Evolutionary conservation across 2,329 filamentous ascomycete genomes (phyloP).

Genomic region (Parastagonospora nodorum): DNA sequence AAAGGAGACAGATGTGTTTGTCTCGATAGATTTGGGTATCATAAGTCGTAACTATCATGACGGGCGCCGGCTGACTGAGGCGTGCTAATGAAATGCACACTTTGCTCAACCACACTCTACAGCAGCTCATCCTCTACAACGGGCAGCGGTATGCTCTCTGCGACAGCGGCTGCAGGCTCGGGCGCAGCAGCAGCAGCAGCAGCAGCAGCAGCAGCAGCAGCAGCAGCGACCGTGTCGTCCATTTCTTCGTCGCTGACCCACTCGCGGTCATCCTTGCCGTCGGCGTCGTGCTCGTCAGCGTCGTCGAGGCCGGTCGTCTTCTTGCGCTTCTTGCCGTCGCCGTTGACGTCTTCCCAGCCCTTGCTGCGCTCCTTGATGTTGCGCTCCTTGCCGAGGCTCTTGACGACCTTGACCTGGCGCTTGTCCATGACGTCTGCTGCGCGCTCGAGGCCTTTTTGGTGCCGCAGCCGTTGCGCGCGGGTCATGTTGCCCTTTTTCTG

Average conservation of each 20-base stretch:
- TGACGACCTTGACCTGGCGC: constrained; percentile 60
- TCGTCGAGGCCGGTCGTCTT: constrained; percentile 24
- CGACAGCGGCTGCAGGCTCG: constrained; percentile 13
- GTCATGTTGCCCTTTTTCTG: constrained; percentile 54
- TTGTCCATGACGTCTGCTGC: constrained; percentile 61
- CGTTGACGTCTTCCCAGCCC: constrained; percentile 47
- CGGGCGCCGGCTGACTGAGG: too few species aligned
- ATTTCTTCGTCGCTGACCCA: constrained; percentile 42
- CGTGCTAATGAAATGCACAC: background rate
- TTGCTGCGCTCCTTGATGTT: constrained; percentile 55
- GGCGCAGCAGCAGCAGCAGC: constrained; percentile 2
- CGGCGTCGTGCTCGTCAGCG: constrained; percentile 18
- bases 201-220: constrained; percentile 1
- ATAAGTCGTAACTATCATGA: constrained; percentile 1
- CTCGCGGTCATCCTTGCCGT: constrained; percentile 19
- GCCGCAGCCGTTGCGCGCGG: constrained; percentile 59
- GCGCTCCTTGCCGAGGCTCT: constrained; percentile 56
- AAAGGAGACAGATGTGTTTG: background rate
- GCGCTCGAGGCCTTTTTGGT: constrained; percentile 54
- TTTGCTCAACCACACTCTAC: background rate
- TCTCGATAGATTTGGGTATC: background rate
- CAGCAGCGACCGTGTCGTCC: constrained; percentile 18
- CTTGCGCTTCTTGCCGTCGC: constrained; percentile 19
- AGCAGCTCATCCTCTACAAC: constrained; percentile 2
- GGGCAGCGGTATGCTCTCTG: background rate